These are phyloP conservation scores for Tulasnella sp. DNA, from an alignment of 768 basidiomycete genomes.

Conservation along the genomic window DNA sequence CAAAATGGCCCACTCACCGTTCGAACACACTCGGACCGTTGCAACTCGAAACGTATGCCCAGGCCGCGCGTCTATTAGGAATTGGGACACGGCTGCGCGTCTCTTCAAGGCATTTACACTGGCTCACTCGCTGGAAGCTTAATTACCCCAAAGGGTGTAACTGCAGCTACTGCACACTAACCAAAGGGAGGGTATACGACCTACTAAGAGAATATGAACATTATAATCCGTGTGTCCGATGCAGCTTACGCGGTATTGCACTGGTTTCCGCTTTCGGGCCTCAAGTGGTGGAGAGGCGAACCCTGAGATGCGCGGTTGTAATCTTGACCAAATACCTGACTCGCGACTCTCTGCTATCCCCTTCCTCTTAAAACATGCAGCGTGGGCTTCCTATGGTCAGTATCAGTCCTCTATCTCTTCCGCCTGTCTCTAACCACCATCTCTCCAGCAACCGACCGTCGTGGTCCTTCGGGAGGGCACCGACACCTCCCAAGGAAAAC, in stretches of 20 bases:
- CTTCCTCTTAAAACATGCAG: constrained; percentile 54
- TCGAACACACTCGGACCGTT: background rate
- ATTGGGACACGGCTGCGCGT: too few relatives aligned
- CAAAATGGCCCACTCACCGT: background rate
- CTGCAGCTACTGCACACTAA: too few relatives aligned
- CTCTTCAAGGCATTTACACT: too few relatives aligned
- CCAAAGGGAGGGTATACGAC: too few relatives aligned
- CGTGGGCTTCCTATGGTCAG: constrained; percentile 74
- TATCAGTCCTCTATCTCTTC: background rate
- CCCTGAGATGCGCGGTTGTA: constrained; percentile 7
- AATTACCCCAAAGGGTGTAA: too few relatives aligned
- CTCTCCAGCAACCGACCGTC: constrained; percentile 86
- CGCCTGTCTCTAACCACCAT: constrained; percentile 29
- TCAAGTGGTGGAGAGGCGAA: background rate
- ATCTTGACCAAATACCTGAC: constrained; percentile 7
- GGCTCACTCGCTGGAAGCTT: too few relatives aligned
- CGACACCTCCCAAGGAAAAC: constrained; percentile 90
- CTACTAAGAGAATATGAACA: too few relatives aligned
- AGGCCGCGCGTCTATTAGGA: too few relatives aligned
- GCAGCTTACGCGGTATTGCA: too few relatives aligned
- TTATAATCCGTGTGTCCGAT: too few relatives aligned
- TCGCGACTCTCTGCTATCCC: background rate
- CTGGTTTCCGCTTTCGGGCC: too few relatives aligned
- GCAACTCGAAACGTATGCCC: too few relatives aligned
- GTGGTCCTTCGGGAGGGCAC: constrained; percentile 95